These are phyloP conservation scores for Rhamnella rubrinervis DNA, from an alignment of 331 rosid genomes.

Conservation along the genomic window DNA sequence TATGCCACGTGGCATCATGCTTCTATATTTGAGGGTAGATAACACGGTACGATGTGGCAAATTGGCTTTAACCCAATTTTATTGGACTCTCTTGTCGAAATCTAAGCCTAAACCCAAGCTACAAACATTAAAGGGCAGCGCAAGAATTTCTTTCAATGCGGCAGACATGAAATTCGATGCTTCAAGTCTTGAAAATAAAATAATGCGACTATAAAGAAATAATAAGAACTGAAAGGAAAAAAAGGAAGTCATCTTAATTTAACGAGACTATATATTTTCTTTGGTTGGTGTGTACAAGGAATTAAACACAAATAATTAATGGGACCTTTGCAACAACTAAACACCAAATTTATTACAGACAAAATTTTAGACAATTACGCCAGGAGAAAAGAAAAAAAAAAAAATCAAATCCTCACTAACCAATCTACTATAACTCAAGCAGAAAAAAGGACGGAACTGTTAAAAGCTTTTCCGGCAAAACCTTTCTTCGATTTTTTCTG, in stretches of 20 bases:
- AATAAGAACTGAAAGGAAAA: too few relatives aligned
- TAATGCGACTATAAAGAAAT: too few relatives aligned
- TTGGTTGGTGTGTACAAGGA: neutral
- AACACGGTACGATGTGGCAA: too few relatives aligned
- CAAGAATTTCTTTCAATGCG: too few relatives aligned
- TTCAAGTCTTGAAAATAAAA: too few relatives aligned
- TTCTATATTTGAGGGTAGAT: too few relatives aligned
- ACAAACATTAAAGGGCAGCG: too few relatives aligned
- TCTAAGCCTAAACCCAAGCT: too few relatives aligned
- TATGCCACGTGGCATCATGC: too few relatives aligned
- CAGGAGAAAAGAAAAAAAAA: neutral
- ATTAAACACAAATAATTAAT: neutral
- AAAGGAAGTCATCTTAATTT: neutral
- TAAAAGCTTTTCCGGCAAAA: constrained; percentile 39
- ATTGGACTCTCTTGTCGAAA: too few relatives aligned
- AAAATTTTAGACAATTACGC: constrained; percentile 18
- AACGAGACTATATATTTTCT: neutral
- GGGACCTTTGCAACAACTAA: constrained; percentile 19
- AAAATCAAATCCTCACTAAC: constrained; percentile 14
- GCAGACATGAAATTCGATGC: too few relatives aligned
- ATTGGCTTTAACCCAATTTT: too few relatives aligned
- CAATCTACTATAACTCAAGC: constrained; percentile 31
- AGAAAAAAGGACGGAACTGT: constrained; percentile 36
- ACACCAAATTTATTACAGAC: constrained; percentile 36
- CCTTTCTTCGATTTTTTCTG: constrained; percentile 44